Evolutionary conservation across 2,329 filamentous ascomycete species (phyloP), one percentile per base, ranked within the genome.

Genomic region (Penicillium crustosum): DNA sequence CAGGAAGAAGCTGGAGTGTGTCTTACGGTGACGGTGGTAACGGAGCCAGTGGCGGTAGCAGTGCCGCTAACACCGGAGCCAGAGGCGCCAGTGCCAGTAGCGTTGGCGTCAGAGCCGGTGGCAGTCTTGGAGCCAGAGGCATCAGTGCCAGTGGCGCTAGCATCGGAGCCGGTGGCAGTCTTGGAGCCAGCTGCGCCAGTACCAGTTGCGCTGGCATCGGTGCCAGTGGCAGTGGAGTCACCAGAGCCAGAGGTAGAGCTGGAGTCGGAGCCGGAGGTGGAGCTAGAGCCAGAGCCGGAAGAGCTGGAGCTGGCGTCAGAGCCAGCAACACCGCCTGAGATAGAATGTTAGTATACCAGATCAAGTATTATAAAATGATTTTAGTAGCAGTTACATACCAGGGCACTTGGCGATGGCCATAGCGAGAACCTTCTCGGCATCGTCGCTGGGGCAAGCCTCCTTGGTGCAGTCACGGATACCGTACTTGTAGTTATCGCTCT

Each of bases 401-500:
- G 71, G 68, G 64, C 77, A 79, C 57, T 74, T 68, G 25, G 59
- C 58, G n/a, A 71, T 59, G 41, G 73, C 77, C 48, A 68, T 71
- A 2, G 63, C 38, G 36, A 75, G 61, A 47, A 77, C 73, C 15
- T 63, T 47, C 48, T 60, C 54, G 12, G 73, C 59, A 57, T 78
- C 68, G 25, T 76, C 73, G 15, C 60, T 65, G 43, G 75, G 74
- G 66, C 79, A 81, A 35, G 77, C 75, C 66, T 79, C 59, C 17
- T 62, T 45, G 41, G 76, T 76, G 72, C 79, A 81, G 68, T 81
- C 79, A 38, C 73, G 77, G 48, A 81, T 71, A 57, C 79, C 79
- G 59, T 69, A 75, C 31, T 65, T 57, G 66, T 80, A 80, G 71
- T 81, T 61, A 23, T 61, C 33, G 53, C 67, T 74, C 36, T 63